phyloP scores from a whole-genome alignment of 2,329 filamentous ascomycete genomes.

The Ceratocystis cubensis region DNA sequence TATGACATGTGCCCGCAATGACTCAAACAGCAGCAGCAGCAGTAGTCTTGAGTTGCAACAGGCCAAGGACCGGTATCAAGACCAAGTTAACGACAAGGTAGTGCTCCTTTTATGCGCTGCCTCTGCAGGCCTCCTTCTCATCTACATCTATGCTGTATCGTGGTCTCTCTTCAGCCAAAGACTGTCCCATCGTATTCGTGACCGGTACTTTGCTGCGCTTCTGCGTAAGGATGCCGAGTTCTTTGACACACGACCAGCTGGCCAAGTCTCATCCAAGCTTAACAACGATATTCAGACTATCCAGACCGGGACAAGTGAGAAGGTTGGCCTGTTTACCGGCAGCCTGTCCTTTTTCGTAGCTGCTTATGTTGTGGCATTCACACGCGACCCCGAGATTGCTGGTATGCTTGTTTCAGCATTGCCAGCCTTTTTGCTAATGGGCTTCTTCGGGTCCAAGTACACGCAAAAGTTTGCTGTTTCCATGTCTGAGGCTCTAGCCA shows the following conservation, averaged over 20 bases:
- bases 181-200: slow-evolving; percentile 49
- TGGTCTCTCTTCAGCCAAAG: slow-evolving; percentile 54
- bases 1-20: slow-evolving; percentile 37
- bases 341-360: slow-evolving; percentile 54
- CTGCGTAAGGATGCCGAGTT: slow-evolving; percentile 50
- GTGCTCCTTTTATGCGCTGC: slow-evolving; percentile 50
- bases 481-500: slow-evolving; percentile 42
- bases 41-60: neutral
- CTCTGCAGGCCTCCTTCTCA: slow-evolving; percentile 48
- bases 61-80: slow-evolving; percentile 28
- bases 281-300: slow-evolving; percentile 55
- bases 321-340: slow-evolving; percentile 52
- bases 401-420: slow-evolving; percentile 51
- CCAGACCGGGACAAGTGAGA: slow-evolving; percentile 56
- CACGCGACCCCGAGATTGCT: slow-evolving; percentile 49
- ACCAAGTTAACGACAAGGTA: slow-evolving; percentile 43
- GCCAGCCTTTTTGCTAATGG: slow-evolving; percentile 50
- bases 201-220: slow-evolving; percentile 45
- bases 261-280: slow-evolving; percentile 51
- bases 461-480: slow-evolving; percentile 38
- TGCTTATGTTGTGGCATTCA: slow-evolving; percentile 54
- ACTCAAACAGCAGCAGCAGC: slow-evolving; percentile 4
- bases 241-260: slow-evolving; percentile 50
- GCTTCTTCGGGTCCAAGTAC: slow-evolving; percentile 42
- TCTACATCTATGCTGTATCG: slow-evolving; percentile 51